Percentiles rank a stretch among this genome's conserved stretches.
phyloP scores from a whole-genome alignment of 306 rosid genomes.

The Delonix regia region DNA sequence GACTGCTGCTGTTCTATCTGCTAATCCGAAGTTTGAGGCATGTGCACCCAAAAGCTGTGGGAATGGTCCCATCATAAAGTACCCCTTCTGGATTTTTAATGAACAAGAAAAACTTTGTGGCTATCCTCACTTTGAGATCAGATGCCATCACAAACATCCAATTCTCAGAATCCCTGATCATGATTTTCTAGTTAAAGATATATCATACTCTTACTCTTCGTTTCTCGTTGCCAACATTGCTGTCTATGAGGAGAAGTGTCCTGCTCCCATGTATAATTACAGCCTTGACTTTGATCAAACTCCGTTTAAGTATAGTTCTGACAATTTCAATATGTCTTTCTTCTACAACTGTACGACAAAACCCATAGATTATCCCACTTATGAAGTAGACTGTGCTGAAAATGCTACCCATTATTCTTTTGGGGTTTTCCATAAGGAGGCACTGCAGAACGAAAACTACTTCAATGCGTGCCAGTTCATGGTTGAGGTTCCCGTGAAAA shows the following conservation, averaged over 20 bases:
- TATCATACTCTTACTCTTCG: conserved; percentile 55
- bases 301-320: conserved; percentile 44
- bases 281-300: conserved; percentile 57
- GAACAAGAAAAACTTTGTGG: conserved; percentile 60
- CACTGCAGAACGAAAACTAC: conserved; percentile 26
- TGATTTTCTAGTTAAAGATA: conserved; percentile 53
- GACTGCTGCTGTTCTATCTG: conserved; percentile 27
- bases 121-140: conserved; percentile 52
- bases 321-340: conserved; percentile 51
- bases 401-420: conserved; percentile 41
- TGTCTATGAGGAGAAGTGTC: conserved; percentile 44
- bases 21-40: conserved; percentile 47
- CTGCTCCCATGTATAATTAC: conserved; percentile 56
- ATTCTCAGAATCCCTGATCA: conserved; percentile 50
- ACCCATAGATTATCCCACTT: conserved; percentile 36
- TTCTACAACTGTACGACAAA: conserved; percentile 57
- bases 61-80: conserved; percentile 56
- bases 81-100: conserved; percentile 67
- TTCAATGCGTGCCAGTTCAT: conserved; percentile 33
- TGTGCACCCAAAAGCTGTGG: conserved; percentile 63
- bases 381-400: conserved; percentile 39
- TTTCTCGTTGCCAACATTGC: conserved; percentile 45
- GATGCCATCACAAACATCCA: conserved; percentile 49
- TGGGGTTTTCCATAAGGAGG: conserved; percentile 43
- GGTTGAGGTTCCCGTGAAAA: conserved; percentile 39